Percentiles rank a stretch among this genome's conserved stretches.
phyloP scores from a whole-genome alignment of 305 asterid species.

The Rubia tinctorum region DNA sequence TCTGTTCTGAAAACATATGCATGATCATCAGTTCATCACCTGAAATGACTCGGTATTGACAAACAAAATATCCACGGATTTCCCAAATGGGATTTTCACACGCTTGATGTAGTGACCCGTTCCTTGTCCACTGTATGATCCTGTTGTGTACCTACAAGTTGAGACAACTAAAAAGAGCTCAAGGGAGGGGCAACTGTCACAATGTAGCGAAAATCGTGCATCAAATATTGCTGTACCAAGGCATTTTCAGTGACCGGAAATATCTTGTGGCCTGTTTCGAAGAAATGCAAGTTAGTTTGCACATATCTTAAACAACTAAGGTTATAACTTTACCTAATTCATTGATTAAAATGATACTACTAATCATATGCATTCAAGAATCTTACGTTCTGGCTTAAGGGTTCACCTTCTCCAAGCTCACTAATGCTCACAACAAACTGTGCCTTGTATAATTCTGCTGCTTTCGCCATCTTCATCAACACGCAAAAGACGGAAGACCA shows the following conservation, averaged over 20 bases:
- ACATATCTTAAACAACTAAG: background rate
- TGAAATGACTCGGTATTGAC: slow-evolving; percentile 47
- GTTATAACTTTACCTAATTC: background rate
- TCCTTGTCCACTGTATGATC: slow-evolving; percentile 30
- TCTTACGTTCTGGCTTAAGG: slow-evolving; percentile 54
- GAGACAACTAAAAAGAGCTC: slow-evolving; percentile 17
- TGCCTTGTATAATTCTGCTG: slow-evolving; percentile 34
- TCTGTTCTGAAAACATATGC: background rate
- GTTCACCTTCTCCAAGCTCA: slow-evolving; percentile 38
- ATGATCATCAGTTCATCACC: slow-evolving; percentile 34
- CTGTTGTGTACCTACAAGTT: slow-evolving; percentile 47
- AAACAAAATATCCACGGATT: slow-evolving; percentile 41
- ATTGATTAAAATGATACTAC: background rate
- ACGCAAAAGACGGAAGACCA: background rate
- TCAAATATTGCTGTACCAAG: slow-evolving; percentile 16
- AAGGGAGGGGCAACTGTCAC: background rate
- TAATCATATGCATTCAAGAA: slow-evolving; percentile 1
- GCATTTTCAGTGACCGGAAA: slow-evolving; percentile 18
- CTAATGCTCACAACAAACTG: slow-evolving; percentile 42
- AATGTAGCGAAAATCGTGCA: background rate
- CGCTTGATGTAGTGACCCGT: slow-evolving; percentile 33
- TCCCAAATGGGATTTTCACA: slow-evolving; percentile 33
- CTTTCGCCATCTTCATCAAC: slow-evolving; percentile 52
- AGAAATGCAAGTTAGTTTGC: slow-evolving; percentile 3
- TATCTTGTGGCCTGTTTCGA: slow-evolving; percentile 15